These are phyloP conservation scores for Lathyrus oleraceus DNA, from an alignment of 306 rosid genomes.

Conservation along the genomic window DNA sequence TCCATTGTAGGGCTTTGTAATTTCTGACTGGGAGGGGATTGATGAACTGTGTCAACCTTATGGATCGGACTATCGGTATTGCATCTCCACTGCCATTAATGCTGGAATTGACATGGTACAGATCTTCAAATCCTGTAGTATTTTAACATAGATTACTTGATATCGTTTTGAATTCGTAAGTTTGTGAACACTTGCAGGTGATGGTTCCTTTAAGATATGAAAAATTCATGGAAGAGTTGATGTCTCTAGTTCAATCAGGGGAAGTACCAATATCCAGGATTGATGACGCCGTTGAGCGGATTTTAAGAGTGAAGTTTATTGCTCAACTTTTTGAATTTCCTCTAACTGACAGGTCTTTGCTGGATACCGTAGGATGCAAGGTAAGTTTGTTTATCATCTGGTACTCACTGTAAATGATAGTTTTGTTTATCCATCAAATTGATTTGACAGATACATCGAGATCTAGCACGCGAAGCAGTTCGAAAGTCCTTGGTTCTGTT, in stretches of 20 bases:
- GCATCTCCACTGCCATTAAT: slow-evolving; percentile 64
- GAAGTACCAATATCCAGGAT: slow-evolving; percentile 60
- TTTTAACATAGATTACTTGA: background rate
- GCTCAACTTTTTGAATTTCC: slow-evolving; percentile 75
- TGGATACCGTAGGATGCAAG: slow-evolving; percentile 76
- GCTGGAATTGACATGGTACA: slow-evolving; percentile 85
- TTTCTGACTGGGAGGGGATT: slow-evolving; percentile 82
- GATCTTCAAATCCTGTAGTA: slow-evolving; percentile 15
- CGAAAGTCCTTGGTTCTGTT: slow-evolving; percentile 81
- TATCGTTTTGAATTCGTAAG: background rate
- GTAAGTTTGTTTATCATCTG: slow-evolving; percentile 33
- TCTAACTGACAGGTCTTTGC: slow-evolving; percentile 59
- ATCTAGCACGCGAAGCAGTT: slow-evolving; percentile 78
- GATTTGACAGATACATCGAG: slow-evolving; percentile 61
- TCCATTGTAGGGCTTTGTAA: slow-evolving; percentile 67
- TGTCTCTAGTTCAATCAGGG: slow-evolving; percentile 62
- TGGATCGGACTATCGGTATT: slow-evolving; percentile 56
- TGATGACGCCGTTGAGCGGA: slow-evolving; percentile 74
- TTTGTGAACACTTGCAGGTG: slow-evolving; percentile 52
- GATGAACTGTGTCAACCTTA: slow-evolving; percentile 56
- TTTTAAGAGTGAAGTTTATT: slow-evolving; percentile 75
- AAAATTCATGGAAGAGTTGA: slow-evolving; percentile 51
- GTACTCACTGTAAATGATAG: background rate
- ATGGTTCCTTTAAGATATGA: slow-evolving; percentile 65
- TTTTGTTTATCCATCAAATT: slow-evolving; percentile 2